Base-by-base conservation (phyloP, 2,329 filamentous ascomycete species). In the Fusarium sp. region DNA sequence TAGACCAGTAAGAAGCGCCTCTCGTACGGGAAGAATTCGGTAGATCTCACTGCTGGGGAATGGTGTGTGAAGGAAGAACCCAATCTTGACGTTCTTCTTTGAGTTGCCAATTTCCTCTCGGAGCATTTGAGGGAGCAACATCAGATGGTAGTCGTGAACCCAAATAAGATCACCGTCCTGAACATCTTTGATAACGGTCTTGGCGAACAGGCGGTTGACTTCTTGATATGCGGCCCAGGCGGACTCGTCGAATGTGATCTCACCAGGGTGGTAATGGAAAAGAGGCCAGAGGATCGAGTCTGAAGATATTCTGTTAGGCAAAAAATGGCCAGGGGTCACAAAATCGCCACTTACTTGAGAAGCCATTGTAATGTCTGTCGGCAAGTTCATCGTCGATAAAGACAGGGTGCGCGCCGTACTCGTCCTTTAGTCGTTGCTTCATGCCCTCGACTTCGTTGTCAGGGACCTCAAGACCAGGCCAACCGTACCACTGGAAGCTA, bases 131-230 rank as follows among this genome's bases (percentile, higher is more conserved):
- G 96, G 96, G 34, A 99, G 87, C 21, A 99, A 90, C 94, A 98
- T 98, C 67, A 98, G 85, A 81, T 99, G 96, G 82, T 98, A 99
- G 81, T 99, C 96, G 80, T 99, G 96, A 8, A 99, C 93, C 96
- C 96, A 99, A 75, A 99, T 91, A 75, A 98, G 83, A 80, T 99
- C 96, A 58, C 94, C 94, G 78, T 98, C 95, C 79, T 94, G 88
- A 13, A 98, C 93, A 75, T 97, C 93, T 74, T 91, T 90, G 58
- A 92, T 90, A 71, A 99, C 91, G 16, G 92, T 90, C 82, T 95
- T 91, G 62, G 96, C 95, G 77, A 98, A 99, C 10, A 97, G 86
- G 49, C 91, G 89, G 81, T 98, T 99, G 71, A 97, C 95, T 77
- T 97, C 92, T 76, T 90, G 90, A 84, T 98, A 98, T 54, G 94